Base-by-base conservation (phyloP, 441 rosid genomes). In the Dalechampia spathulata region DNA sequence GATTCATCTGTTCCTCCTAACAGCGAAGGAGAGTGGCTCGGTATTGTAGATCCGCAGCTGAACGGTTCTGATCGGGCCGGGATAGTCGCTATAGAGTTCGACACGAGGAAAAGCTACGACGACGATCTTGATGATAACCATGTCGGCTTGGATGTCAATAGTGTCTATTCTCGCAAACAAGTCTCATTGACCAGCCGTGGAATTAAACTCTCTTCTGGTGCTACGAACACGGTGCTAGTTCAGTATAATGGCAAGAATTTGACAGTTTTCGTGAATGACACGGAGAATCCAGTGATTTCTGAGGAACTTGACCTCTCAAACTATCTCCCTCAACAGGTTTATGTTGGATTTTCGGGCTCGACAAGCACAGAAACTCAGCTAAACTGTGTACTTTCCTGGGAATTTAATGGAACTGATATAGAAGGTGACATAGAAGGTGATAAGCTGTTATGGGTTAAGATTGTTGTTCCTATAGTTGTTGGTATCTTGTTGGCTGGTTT, bases 271-370 rank as follows among this genome's bases (percentile, higher is more conserved):
- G 78, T 78, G 4, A 66, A 57, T 1, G 40, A 30, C 39, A 62
- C 27, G 55, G n/a, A 50, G 13, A 56, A 59, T 57, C 78, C 58
- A 0, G 62, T 79, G 39, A 25, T 86, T 19, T 69, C 81, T 10
- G 49, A 52, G 55, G 55, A 71, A 55, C 49, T 83, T 42, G 64
- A 80, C 69, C 83, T 86, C 63, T 72, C 87, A 7, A 5, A 1
- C 8, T 60, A 67, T 59, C 91, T 85, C 39, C 89, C 86, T 0
- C 47, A 69, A 41, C 43, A 32, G 19, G 82, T 88, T 45, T 78
- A 25, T 7, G 72, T 88, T 1, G 96, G 86, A n/a, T 88, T 85
- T 17, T 74, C 96, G 0, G 94, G 70, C 9, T 83, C 96, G 8
- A 88, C 89, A 6, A 57, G 96, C 52, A 32, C 20, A 32, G 19